Evolutionary conservation across 176 grass and related monocot genomes (phyloP).

Genomic region (Elymus sibiricus): DNA sequence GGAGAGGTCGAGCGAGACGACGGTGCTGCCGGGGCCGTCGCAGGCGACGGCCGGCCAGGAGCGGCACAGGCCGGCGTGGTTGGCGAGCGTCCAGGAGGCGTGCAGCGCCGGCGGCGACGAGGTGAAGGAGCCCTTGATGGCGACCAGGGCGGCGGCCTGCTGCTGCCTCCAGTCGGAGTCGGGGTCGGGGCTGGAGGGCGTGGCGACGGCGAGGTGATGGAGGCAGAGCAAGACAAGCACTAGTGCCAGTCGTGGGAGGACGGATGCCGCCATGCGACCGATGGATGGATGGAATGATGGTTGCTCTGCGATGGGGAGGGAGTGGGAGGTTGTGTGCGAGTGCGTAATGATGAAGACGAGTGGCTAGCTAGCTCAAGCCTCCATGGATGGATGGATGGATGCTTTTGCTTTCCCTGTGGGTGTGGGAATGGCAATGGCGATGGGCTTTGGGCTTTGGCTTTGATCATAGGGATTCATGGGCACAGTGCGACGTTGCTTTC

Average conservation of each 20-base stretch:
- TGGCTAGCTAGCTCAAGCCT: too few species aligned
- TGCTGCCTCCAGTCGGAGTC: background rate
- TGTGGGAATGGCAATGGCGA: too few species aligned
- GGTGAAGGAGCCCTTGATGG: conserved; percentile 48
- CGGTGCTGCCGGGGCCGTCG: conserved; percentile 8
- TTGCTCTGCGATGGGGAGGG: background rate
- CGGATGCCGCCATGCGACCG: background rate
- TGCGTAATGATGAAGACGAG: background rate
- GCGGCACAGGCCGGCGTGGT: conserved; percentile 41
- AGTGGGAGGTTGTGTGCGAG: background rate
- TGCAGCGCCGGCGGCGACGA: conserved; percentile 17
- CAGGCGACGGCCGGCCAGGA: conserved; percentile 60
- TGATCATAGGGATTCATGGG: background rate
- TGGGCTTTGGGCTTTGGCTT: background rate
- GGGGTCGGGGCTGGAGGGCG: background rate
- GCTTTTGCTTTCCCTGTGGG: background rate
- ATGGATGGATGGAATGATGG: background rate
- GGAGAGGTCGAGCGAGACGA: conserved; percentile 62
- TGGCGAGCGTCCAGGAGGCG: conserved; percentile 39
- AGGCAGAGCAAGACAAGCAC: background rate
- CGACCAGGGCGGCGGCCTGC: conserved; percentile 45
- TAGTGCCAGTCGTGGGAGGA: background rate
- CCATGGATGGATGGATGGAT: conserved; percentile 1
- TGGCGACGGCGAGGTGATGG: background rate
- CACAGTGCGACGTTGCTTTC: background rate